phyloP scores from a whole-genome alignment of 257 asterid genomes.

The Fraxinus pennsylvanica region DNA sequence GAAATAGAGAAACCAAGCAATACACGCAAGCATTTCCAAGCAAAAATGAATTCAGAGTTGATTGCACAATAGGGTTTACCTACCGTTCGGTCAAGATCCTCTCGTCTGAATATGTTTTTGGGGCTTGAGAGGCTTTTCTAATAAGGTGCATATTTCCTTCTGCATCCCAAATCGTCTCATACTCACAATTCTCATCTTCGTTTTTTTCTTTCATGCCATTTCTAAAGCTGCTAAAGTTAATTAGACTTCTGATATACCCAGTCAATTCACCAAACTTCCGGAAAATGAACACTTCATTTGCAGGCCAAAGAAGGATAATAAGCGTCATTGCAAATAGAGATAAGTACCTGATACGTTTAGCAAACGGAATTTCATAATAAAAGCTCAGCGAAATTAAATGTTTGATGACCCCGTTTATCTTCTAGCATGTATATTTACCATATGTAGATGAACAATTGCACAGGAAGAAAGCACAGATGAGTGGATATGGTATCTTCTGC shows the following conservation, averaged over 20 bases:
- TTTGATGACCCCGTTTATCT: not conserved
- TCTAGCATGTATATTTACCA: slow-evolving; percentile 47
- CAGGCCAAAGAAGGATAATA: slow-evolving; percentile 65
- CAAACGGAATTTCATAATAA: slow-evolving; percentile 25
- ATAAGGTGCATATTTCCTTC: slow-evolving; percentile 97
- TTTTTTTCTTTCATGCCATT: slow-evolving; percentile 60
- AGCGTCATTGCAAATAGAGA: slow-evolving; percentile 68
- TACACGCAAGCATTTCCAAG: not conserved
- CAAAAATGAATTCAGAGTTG: not conserved
- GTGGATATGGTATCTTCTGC: slow-evolving; percentile 49
- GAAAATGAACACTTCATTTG: slow-evolving; percentile 50
- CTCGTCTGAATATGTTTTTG: slow-evolving; percentile 36
- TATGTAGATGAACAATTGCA: slow-evolving; percentile 69
- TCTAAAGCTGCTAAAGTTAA: slow-evolving; percentile 43
- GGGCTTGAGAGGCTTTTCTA: slow-evolving; percentile 60
- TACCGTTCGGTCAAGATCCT: slow-evolving; percentile 64
- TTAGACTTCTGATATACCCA: slow-evolving; percentile 38
- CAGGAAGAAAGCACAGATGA: slow-evolving; percentile 87
- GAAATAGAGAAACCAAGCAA: not conserved
- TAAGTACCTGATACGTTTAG: slow-evolving; percentile 65
- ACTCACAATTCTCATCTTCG: slow-evolving; percentile 81
- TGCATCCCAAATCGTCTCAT: slow-evolving; percentile 93
- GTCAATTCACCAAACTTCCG: slow-evolving; percentile 41
- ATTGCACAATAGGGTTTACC: not conserved
- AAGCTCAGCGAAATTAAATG: not conserved